phyloP scores from a whole-genome alignment of 2,329 filamentous ascomycete species.

The Fusarium veterinarium region DNA sequence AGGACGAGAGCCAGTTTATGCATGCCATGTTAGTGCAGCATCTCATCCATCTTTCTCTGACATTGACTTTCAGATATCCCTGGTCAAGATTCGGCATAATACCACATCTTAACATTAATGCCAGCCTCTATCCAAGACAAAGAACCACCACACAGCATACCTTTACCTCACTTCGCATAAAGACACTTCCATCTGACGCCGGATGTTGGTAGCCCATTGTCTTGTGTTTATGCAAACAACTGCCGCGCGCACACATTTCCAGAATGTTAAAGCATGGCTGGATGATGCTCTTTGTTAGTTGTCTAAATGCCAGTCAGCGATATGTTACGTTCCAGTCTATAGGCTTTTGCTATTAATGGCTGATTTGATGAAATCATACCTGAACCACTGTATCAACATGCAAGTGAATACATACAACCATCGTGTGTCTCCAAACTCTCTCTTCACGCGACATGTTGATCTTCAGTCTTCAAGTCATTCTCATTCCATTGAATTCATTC shows the following conservation, averaged over 20 bases:
- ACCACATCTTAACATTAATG: slow-evolving; percentile 2
- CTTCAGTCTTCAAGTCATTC: slow-evolving; percentile 1
- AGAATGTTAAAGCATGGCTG: slow-evolving; percentile 5
- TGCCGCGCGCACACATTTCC: not conserved
- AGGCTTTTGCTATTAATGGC: not conserved
- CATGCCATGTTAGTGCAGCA: slow-evolving; percentile 4
- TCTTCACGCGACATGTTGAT: slow-evolving; percentile 1
- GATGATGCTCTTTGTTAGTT: not conserved
- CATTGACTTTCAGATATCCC: slow-evolving; percentile 1
- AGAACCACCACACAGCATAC: slow-evolving; percentile 12
- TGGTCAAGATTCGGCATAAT: slow-evolving; percentile 9
- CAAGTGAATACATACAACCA: not conserved
- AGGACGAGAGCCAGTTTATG: not conserved
- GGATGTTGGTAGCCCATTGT: slow-evolving; percentile 5
- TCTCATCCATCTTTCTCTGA: slow-evolving; percentile 7
- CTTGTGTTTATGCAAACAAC: slow-evolving; percentile 25
- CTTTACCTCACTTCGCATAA: slow-evolving; percentile 25
- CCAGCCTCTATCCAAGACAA: slow-evolving; percentile 21
- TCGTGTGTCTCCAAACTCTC: not conserved
- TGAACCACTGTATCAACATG: not conserved
- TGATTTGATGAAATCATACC: not conserved
- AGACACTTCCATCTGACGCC: slow-evolving; percentile 34
- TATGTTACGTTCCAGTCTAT: not conserved
- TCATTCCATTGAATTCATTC: slow-evolving; percentile 1
- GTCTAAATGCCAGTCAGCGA: not conserved